Conservation (phyloP, 257 asterid genomes). For the Pogostemon cablin region DNA sequence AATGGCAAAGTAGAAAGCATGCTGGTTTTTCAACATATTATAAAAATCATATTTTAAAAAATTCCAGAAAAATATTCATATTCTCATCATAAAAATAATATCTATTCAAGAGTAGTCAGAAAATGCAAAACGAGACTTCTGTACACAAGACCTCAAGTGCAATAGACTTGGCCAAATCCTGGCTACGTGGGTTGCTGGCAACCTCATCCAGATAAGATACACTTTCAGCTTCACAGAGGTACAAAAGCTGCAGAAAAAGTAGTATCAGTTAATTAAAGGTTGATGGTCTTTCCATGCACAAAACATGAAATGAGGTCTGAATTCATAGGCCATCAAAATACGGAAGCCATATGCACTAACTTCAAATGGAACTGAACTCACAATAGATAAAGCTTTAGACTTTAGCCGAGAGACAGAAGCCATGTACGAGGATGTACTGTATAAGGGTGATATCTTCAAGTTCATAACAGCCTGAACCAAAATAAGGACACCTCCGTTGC, state of each 20-base stretch:
- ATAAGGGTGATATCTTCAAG: constrained; percentile 53
- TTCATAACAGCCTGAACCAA: constrained; percentile 74
- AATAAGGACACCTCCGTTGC: constrained; percentile 84
- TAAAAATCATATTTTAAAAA: constrained; percentile 9
- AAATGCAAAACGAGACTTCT: constrained; percentile 25
- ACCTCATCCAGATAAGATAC: constrained; percentile 96
- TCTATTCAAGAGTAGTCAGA: constrained; percentile 8
- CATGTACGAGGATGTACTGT: constrained; percentile 45
- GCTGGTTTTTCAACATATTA: neutral
- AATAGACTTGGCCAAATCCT: constrained; percentile 75
- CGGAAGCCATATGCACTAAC: constrained; percentile 31
- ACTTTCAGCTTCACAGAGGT: constrained; percentile 92
- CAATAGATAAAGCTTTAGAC: constrained; percentile 85
- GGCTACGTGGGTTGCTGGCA: constrained; percentile 69
- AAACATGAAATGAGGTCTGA: constrained; percentile 3
- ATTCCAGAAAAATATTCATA: constrained; percentile 19
- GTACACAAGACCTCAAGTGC: constrained; percentile 70
- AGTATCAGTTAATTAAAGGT: constrained; percentile 26
- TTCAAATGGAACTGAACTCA: constrained; percentile 51
- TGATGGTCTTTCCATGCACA: constrained; percentile 24
- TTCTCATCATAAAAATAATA: constrained; percentile 14
- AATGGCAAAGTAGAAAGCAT: constrained; percentile 1
- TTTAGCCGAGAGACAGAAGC: constrained; percentile 81
- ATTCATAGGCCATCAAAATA: neutral
- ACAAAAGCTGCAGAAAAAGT: constrained; percentile 69